Base-by-base conservation (phyloP, 2,329 filamentous ascomycete genomes). In the Simplicillium aogashimaense region DNA sequence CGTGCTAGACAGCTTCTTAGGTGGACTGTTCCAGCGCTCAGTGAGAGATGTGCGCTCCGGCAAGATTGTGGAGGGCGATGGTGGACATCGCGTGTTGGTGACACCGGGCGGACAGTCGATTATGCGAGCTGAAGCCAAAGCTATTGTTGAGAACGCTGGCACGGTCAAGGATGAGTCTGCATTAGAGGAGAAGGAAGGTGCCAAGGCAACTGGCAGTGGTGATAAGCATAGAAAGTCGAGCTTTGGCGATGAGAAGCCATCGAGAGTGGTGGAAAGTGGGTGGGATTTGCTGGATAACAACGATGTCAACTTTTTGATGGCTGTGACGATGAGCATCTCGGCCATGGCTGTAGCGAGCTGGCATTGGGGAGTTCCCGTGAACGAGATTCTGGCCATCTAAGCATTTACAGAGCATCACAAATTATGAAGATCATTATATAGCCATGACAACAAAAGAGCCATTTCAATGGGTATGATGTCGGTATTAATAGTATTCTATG, bases 221-320 rank as follows among this genome's bases (percentile, higher is more conserved):
- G 39, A 70, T 49, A 72, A 68, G 57, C 61, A 71, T 42, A 65
- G 72, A 34, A 64, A 61, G 52, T 50, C 70, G 7, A 76, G 67
- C 53, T 72, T 74, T 65, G 63, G 75, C 3, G 65, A 71, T 42
- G 63, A 70, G 41, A 70, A 69, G 51, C 74, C 81, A 44, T 81
- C 79, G 38, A 67, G 83, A 14, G 65, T 78, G 5, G 61, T 81
- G 7, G 78, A 85, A 61, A 83, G 69, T 49, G 87, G 56, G 38
- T 69, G 64, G 75, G 75, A 95, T 56, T 58, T 94, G 45, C 67
- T 98, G 42, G 88, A 94, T 60, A 98, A 98, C 60, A 98, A 98
- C 59, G 84, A 86, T 40, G 88, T 98, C 51, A 98, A 98, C 59
- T 77, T 95, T 43, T 59, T 90, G 42, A 97, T 95, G 90, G 89